Conservation (phyloP, 2,329 filamentous ascomycete genomes). For the Hypoxylon sp. region DNA sequence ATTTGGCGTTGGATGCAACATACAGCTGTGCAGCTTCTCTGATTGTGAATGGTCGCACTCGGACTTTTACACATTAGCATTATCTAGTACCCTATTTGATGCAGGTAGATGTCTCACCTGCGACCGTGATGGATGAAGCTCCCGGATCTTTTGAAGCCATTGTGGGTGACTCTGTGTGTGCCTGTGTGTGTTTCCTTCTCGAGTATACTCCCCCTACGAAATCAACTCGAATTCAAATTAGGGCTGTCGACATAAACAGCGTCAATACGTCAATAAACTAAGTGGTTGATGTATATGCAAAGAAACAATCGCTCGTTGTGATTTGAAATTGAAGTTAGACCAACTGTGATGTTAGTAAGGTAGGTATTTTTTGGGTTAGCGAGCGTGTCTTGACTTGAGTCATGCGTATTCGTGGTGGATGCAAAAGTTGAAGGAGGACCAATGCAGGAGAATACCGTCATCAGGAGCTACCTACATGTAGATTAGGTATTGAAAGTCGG, state of each 20-base stretch:
- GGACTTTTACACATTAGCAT: slow-evolving; percentile 65
- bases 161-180: slow-evolving; percentile 36
- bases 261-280: slow-evolving; percentile 14
- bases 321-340: slow-evolving; percentile 18
- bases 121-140: slow-evolving; percentile 72
- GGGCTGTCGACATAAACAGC: slow-evolving; percentile 47
- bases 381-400: slow-evolving; percentile 12
- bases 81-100: neutral
- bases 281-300: slow-evolving; percentile 17
- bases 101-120: slow-evolving; percentile 60
- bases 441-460: slow-evolving; percentile 34
- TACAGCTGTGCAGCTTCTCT: slow-evolving; percentile 94
- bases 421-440: slow-evolving; percentile 21
- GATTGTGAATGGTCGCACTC: slow-evolving; percentile 83
- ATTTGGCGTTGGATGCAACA: slow-evolving; percentile 45
- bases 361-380: neutral
- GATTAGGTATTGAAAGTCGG: slow-evolving; percentile 4
- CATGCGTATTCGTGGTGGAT: neutral
- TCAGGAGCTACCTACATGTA: slow-evolving; percentile 24
- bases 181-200: slow-evolving; percentile 12
- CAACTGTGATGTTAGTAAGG: slow-evolving; percentile 16
- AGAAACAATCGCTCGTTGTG: slow-evolving; percentile 9
- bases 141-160: slow-evolving; percentile 61
- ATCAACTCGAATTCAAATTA: slow-evolving; percentile 25
- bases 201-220: slow-evolving; percentile 27